Conservation (phyloP, 306 rosid genomes). For the Vigna reflexopilosa region DNA sequence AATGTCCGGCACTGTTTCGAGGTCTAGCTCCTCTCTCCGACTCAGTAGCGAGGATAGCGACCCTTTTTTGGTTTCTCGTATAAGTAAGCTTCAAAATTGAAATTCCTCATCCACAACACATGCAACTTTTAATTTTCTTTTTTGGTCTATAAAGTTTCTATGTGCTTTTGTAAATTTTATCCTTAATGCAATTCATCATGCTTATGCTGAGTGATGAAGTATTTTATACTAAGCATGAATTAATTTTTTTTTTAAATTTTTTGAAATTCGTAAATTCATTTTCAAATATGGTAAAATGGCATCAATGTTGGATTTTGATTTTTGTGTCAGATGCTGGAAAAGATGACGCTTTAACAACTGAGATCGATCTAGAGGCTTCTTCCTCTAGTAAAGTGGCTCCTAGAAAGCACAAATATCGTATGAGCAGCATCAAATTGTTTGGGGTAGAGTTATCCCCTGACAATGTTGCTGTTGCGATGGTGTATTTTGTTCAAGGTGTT, state of each 20-base stretch:
- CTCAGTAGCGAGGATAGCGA: slow-evolving; percentile 49
- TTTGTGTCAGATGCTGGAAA: slow-evolving; percentile 66
- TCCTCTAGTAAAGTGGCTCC: slow-evolving; percentile 50
- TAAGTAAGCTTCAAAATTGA: slow-evolving; percentile 47
- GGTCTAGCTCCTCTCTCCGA: slow-evolving; percentile 54
- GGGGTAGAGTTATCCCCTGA: slow-evolving; percentile 92
- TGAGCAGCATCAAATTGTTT: slow-evolving; percentile 56
- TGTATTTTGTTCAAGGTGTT: slow-evolving; percentile 98
- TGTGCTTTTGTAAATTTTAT: slow-evolving; percentile 4
- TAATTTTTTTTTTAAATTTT: neutral
- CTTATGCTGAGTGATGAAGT: neutral
- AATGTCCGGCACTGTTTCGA: slow-evolving; percentile 58
- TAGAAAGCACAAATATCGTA: slow-evolving; percentile 54
- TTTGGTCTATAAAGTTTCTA: neutral
- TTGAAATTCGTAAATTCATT: neutral
- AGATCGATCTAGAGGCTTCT: slow-evolving; percentile 56
- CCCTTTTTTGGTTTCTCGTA: slow-evolving; percentile 54
- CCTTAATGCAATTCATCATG: slow-evolving; percentile 5
- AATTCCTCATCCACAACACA: neutral
- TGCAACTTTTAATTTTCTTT: neutral
- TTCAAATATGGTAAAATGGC: neutral
- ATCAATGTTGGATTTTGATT: slow-evolving; percentile 35
- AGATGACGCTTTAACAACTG: slow-evolving; percentile 53
- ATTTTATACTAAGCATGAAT: neutral
- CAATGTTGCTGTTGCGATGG: slow-evolving; percentile 93